A percentile compares a stretch with the other conserved stretches of the same genome.
Evolutionary conservation across 2,329 filamentous ascomycete genomes (phyloP).

Genomic region (Fusarium nurragi): DNA sequence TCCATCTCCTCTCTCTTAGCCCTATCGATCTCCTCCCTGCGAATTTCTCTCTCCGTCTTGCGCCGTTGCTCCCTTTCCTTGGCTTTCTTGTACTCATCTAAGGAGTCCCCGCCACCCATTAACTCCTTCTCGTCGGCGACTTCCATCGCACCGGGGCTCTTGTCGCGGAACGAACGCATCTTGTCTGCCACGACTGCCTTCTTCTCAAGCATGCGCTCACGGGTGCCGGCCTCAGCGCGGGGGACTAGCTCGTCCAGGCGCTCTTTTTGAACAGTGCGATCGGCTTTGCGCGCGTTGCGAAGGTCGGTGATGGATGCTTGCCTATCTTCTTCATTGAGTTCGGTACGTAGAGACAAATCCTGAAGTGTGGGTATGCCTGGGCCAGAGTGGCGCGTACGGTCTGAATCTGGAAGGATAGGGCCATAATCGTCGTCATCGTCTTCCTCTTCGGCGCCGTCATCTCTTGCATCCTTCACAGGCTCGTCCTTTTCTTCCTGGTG

Average conservation of each 20-base stretch:
- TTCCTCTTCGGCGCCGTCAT: constrained; percentile 48
- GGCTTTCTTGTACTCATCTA: constrained; percentile 75
- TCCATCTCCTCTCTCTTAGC: constrained; percentile 83
- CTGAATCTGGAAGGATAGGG: constrained; percentile 45
- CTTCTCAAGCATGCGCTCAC: constrained; percentile 89
- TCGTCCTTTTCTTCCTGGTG: constrained; percentile 44
- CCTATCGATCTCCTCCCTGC: constrained; percentile 81
- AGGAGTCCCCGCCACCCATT: constrained; percentile 74
- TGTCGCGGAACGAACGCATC: constrained; percentile 77
- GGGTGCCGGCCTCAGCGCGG: constrained; percentile 82
- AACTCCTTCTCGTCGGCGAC: constrained; percentile 75
- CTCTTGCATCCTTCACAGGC: constrained; percentile 60
- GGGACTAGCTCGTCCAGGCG: constrained; percentile 83
- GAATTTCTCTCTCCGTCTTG: constrained; percentile 85
- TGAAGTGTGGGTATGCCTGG: constrained; percentile 75
- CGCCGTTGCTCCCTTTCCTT: constrained; percentile 73
- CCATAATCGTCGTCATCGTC: constrained; percentile 68
- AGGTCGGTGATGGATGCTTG: constrained; percentile 63
- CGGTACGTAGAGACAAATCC: constrained; percentile 73
- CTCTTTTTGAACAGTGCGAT: constrained; percentile 74
- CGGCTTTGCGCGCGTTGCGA: constrained; percentile 68
- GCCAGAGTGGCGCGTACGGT: constrained; percentile 52
- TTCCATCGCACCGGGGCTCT: constrained; percentile 64
- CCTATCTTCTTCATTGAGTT: constrained; percentile 61
- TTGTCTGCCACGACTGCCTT: constrained; percentile 75